These are phyloP conservation scores for Metschnikowia baotianmanensis DNA, from an alignment of 805 yeast species.

Conservation along the genomic window DNA sequence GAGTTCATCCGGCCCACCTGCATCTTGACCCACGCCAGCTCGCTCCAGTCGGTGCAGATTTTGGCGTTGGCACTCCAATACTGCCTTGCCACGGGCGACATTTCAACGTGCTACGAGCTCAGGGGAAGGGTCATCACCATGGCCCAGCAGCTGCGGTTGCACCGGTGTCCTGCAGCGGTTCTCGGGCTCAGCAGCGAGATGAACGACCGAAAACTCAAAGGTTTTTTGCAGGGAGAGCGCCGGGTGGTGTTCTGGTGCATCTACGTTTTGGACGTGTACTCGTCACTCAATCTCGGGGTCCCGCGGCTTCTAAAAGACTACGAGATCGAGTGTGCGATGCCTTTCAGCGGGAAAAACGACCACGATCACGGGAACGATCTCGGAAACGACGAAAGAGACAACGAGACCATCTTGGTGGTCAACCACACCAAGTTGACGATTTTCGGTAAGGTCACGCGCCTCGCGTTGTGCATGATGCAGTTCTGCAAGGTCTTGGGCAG, in stretches of 20 bases:
- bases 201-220: constrained; percentile 43
- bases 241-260: constrained; percentile 83
- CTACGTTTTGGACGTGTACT: constrained; percentile 71
- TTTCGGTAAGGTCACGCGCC: constrained; percentile 67
- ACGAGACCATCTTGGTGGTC: constrained; percentile 56
- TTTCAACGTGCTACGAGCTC: constrained; percentile 68
- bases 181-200: constrained; percentile 52
- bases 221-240: constrained; percentile 77
- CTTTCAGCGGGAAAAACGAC: constrained; percentile 51
- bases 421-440: constrained; percentile 58
- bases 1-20: constrained; percentile 62
- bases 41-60: constrained; percentile 68
- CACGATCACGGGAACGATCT: too few species aligned
- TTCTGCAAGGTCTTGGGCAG: constrained; percentile 71
- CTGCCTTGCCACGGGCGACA: constrained; percentile 70
- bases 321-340: constrained; percentile 84
- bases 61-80: constrained; percentile 67
- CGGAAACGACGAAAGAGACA: constrained; percentile 32
- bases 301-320: constrained; percentile 77
- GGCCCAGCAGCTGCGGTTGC: constrained; percentile 83
- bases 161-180: constrained; percentile 84
- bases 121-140: constrained; percentile 75
- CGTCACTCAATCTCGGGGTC: constrained; percentile 75
- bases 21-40: constrained; percentile 52
- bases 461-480: constrained; percentile 63